These are phyloP conservation scores for Rubroboletus satanas DNA, from an alignment of 768 basidiomycete species.

Conservation along the genomic window DNA sequence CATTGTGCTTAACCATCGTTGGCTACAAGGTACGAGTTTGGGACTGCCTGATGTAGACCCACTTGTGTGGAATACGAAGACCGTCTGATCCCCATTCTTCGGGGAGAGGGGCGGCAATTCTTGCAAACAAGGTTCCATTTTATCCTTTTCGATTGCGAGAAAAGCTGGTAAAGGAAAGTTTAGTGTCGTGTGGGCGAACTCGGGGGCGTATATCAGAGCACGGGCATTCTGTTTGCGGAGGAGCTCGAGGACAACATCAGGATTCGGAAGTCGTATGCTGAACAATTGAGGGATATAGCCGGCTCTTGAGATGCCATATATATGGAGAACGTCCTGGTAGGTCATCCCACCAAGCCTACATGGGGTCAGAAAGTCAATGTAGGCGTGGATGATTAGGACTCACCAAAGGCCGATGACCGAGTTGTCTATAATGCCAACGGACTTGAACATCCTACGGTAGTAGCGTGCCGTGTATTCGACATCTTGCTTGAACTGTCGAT, in stretches of 20 bases:
- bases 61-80: constrained; percentile 75
- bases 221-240: constrained; percentile 57
- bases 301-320: constrained; percentile 72
- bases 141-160: constrained; percentile 39
- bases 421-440: constrained; percentile 43
- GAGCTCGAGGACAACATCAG: constrained; percentile 66
- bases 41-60: constrained; percentile 84
- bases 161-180: constrained; percentile 48
- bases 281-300: constrained; percentile 77
- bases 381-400: constrained; percentile 20
- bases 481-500: constrained; percentile 57
- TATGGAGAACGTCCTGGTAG: constrained; percentile 66
- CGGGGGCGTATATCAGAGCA: constrained; percentile 61
- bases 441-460: constrained; percentile 52
- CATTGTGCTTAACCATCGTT: constrained; percentile 60
- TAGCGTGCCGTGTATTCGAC: constrained; percentile 63
- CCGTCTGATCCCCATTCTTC: constrained; percentile 39
- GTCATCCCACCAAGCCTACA: constrained; percentile 69
- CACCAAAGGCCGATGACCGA: constrained; percentile 76
- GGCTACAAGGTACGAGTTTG: constrained; percentile 70
- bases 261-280: constrained; percentile 72
- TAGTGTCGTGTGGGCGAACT: constrained; percentile 44
- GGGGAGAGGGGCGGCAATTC: constrained; percentile 43
- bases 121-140: constrained; percentile 35
- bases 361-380: constrained; percentile 8